Percentiles rank a stretch among this genome's conserved stretches.
These are phyloP conservation scores for Entomortierella lignicola DNA, from an alignment of 192 early-diverging fungal species.

Conservation along the genomic window DNA sequence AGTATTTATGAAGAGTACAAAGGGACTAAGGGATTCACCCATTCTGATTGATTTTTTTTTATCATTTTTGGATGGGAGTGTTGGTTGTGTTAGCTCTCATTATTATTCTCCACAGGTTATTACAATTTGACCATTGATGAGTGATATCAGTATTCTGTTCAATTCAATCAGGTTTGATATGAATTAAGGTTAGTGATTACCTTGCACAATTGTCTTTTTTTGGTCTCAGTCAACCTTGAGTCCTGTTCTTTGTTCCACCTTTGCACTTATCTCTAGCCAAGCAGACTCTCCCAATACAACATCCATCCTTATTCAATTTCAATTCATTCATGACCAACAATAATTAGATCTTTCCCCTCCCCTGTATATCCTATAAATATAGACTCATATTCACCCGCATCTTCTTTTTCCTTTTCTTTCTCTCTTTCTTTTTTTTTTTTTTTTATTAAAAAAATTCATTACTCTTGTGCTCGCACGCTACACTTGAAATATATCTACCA, in stretches of 20 bases:
- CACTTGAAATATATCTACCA: not conserved
- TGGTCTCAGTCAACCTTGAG: not conserved
- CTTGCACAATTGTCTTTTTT: not conserved
- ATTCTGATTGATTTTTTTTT: no score
- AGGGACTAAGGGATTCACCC: no score
- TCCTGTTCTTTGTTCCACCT: not conserved
- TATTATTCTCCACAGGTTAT: not conserved
- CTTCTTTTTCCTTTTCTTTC: not conserved
- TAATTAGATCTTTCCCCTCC: not conserved
- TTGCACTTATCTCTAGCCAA: conserved; percentile 5
- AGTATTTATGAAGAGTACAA: no score
- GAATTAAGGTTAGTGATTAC: not conserved
- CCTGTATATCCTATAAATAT: conserved; percentile 14
- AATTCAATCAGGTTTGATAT: not conserved
- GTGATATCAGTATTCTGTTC: conserved; percentile 15
- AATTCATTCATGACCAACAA: not conserved
- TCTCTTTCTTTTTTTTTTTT: not conserved
- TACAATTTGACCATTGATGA: not conserved
- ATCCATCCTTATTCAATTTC: not conserved
- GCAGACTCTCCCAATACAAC: not conserved
- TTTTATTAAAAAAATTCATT: not conserved
- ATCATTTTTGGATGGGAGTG: not conserved
- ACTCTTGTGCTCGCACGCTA: not conserved
- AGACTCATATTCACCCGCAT: not conserved
- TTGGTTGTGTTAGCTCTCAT: not conserved